phyloP scores from a whole-genome alignment of 2,329 filamentous ascomycete species.

The Cordyceps javanica region DNA sequence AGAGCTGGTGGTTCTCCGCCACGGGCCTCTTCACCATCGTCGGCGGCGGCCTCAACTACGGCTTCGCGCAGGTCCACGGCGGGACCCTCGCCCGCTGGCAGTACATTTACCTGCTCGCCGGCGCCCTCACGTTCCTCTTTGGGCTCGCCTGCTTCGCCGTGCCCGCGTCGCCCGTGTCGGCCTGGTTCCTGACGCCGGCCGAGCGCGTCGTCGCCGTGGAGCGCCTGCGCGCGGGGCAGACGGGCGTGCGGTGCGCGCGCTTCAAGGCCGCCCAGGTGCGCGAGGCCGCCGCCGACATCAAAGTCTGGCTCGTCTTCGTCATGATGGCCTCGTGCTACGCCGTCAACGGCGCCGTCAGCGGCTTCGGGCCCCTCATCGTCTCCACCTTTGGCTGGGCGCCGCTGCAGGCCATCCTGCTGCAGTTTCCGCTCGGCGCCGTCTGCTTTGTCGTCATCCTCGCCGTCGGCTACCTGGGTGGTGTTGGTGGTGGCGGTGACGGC shows the following conservation, averaged over 20 bases:
- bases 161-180: constrained; percentile 59
- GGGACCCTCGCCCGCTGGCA: constrained; percentile 57
- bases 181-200: constrained; percentile 60
- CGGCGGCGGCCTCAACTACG: constrained; percentile 60
- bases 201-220: constrained; percentile 62
- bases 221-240: constrained; percentile 55
- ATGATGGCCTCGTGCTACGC: constrained; percentile 69
- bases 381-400: constrained; percentile 62
- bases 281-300: constrained; percentile 53
- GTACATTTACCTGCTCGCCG: constrained; percentile 64
- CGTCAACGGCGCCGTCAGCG: constrained; percentile 64
- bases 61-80: constrained; percentile 55
- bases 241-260: constrained; percentile 53
- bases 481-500: no score
- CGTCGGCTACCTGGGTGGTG: constrained; percentile 58
- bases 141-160: constrained; percentile 59
- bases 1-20: constrained; percentile 61
- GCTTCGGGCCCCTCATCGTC: constrained; percentile 67
- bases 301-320: constrained; percentile 56
- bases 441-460: constrained; percentile 60
- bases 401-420: constrained; percentile 62
- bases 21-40: constrained; percentile 57
- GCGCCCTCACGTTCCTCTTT: constrained; percentile 57
- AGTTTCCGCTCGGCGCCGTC: constrained; percentile 68
- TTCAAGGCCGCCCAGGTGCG: constrained; percentile 54